These are phyloP conservation scores for Boletus reticuloceps DNA, from an alignment of 768 basidiomycete species.

Conservation along the genomic window DNA sequence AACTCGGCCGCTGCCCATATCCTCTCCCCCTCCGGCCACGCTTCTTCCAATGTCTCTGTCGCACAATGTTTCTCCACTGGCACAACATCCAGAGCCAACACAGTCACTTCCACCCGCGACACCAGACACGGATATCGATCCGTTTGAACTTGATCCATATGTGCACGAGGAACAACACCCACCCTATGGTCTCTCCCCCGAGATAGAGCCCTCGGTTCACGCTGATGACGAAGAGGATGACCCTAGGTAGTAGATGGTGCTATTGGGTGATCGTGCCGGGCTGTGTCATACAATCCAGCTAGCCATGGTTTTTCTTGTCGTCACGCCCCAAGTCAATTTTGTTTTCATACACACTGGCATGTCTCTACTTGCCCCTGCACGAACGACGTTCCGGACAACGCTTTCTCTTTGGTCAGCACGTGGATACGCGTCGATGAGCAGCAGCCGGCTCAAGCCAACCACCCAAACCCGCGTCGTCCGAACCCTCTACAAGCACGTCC, in stretches of 20 bases:
- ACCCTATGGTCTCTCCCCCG: constrained; percentile 28
- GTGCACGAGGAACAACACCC: constrained; percentile 18
- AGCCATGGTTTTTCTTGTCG: too few relatives aligned
- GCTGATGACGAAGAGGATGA: constrained; percentile 22
- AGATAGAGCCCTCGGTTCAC: constrained; percentile 3
- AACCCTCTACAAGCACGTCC: too few relatives aligned
- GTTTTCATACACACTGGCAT: too few relatives aligned
- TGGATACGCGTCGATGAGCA: too few relatives aligned
- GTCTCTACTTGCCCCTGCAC: too few relatives aligned
- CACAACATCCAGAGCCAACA: constrained; percentile 13
- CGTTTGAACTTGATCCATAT: constrained; percentile 32
- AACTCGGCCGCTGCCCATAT: constrained; percentile 4
- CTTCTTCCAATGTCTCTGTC: constrained; percentile 11
- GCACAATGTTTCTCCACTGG: background rate
- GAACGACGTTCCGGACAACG: constrained; percentile 8
- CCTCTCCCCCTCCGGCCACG: constrained; percentile 11
- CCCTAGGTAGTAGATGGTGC: constrained; percentile 10
- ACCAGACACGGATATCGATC: constrained; percentile 33
- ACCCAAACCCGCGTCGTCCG: too few relatives aligned
- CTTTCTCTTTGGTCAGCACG: too few relatives aligned
- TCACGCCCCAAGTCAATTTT: too few relatives aligned
- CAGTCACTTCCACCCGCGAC: constrained; percentile 16
- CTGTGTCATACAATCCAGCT: too few relatives aligned
- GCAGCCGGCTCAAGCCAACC: too few relatives aligned
- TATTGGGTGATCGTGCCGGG: too few relatives aligned